phyloP scores from a whole-genome alignment of 2,329 filamentous ascomycete genomes.

The Colletotrichum euphorbiae region DNA sequence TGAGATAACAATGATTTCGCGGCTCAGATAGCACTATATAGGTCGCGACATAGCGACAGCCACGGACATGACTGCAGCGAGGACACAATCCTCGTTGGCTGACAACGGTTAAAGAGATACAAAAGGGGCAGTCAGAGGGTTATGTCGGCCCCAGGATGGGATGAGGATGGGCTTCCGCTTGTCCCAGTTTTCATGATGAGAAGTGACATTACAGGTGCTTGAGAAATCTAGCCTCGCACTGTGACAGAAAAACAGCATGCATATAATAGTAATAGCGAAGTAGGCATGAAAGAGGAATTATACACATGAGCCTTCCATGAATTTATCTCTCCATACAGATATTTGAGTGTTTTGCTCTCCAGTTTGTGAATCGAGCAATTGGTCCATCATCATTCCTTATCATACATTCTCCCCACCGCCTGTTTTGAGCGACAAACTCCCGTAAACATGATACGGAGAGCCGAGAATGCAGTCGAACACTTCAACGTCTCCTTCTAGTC shows the following conservation, averaged over 20 bases:
- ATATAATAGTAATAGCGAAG: neutral
- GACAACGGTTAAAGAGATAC: neutral
- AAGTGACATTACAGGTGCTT: neutral
- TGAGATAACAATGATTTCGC: neutral
- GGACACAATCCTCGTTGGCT: neutral
- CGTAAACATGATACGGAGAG: conserved; percentile 23
- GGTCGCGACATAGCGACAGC: neutral
- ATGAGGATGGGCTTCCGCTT: neutral
- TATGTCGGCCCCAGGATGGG: neutral
- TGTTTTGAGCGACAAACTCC: neutral
- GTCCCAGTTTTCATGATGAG: conserved; percentile 9
- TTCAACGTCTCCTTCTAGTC: neutral
- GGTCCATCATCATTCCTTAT: conserved; percentile 21
- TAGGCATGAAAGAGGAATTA: conserved; percentile 7
- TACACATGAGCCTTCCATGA: conserved; percentile 15
- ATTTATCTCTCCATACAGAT: conserved; percentile 32
- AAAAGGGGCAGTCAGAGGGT: neutral
- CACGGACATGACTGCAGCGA: neutral
- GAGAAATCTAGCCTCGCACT: conserved; percentile 1
- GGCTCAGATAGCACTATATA: neutral
- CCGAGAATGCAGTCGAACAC: neutral
- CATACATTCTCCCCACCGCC: conserved; percentile 22
- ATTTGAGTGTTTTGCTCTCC: conserved; percentile 10
- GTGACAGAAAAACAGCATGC: neutral
- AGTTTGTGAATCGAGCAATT: neutral